phyloP scores from a whole-genome alignment of 2,329 filamentous ascomycete species.

The Sporothrix curviconia region DNA sequence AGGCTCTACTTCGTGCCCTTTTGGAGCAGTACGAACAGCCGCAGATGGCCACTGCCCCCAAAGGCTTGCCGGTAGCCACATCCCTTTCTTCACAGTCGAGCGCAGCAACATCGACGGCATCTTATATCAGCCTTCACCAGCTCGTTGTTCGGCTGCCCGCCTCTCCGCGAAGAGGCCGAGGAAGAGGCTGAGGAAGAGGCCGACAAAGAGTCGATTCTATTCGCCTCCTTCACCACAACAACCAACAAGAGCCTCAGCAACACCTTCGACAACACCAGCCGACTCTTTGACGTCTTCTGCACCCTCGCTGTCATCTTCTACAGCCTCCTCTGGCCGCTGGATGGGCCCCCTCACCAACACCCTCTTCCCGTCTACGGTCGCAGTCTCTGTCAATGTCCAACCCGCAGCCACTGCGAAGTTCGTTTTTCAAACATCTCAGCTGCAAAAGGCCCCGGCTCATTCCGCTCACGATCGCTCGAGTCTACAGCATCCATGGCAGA shows the following conservation, averaged over 20 bases:
- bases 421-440: not conserved
- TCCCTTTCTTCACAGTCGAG: not conserved
- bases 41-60: no score
- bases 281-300: no score
- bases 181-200: conserved; percentile 9
- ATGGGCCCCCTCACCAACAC: not conserved
- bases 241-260: conserved; percentile 22
- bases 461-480: not conserved
- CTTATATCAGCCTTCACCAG: not conserved
- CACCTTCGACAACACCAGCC: conserved; percentile 35
- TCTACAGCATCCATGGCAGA: conserved; percentile 1
- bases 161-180: conserved; percentile 7
- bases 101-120: no score
- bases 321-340: conserved; percentile 1
- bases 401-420: not conserved
- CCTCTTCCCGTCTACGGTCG: not conserved
- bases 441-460: not conserved
- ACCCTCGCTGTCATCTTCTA: no score
- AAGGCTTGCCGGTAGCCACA: no score
- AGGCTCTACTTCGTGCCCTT: conserved; percentile 28
- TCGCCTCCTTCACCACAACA: not conserved
- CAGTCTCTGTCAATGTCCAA: not conserved
- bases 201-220: not conserved
- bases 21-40: conserved; percentile 26
- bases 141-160: conserved; percentile 7